Conservation (phyloP, 2,329 filamentous ascomycete species). For the Cercospora janseana region DNA sequence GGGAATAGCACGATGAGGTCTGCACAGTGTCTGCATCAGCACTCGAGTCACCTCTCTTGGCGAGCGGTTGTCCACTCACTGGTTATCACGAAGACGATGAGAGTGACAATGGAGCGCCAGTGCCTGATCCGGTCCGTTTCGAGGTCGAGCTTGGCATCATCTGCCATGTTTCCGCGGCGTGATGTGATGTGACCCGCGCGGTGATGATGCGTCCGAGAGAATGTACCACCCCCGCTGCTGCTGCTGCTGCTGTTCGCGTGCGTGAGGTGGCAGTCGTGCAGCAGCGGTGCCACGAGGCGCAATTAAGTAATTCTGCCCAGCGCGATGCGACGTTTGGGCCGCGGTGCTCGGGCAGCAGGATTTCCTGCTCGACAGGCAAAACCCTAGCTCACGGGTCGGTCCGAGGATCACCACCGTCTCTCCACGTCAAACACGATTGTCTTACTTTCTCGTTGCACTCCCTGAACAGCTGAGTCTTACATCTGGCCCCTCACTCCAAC, state of each 20-base stretch:
- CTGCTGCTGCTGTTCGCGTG: background rate
- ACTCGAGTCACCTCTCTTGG: background rate
- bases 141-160: slow-evolving; percentile 33
- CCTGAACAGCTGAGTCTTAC: slow-evolving; percentile 1
- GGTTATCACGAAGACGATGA: slow-evolving; percentile 66
- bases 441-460: background rate
- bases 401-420: too few relatives aligned
- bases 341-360: background rate
- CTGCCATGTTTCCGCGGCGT: background rate
- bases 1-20: slow-evolving; percentile 69
- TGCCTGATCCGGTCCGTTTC: slow-evolving; percentile 58
- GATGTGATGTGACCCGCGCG: background rate
- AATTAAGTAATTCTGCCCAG: slow-evolving; percentile 1
- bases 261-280: background rate
- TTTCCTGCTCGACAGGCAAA: background rate
- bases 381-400: background rate
- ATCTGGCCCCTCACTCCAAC: background rate
- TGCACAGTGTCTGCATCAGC: slow-evolving; percentile 34
- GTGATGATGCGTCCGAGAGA: background rate
- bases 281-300: background rate
- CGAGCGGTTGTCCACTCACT: slow-evolving; percentile 53
- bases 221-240: background rate
- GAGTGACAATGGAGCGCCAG: slow-evolving; percentile 70
- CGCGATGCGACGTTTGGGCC: background rate
- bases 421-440: slow-evolving; percentile 4